Evolutionary conservation across 306 rosid genomes (phyloP).

Genomic region (Cucumis melo): DNA sequence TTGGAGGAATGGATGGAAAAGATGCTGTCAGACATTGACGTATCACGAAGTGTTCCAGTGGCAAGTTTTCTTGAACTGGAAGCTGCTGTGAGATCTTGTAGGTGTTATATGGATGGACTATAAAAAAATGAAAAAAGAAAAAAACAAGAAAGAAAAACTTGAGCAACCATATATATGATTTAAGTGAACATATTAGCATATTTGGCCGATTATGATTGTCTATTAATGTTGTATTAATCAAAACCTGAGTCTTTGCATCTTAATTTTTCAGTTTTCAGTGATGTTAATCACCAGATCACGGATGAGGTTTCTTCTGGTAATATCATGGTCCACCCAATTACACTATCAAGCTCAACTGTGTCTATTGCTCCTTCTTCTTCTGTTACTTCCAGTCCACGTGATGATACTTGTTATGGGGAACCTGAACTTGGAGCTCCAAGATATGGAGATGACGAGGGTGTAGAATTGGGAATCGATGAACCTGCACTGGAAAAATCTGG

Average conservation of each 20-base stretch:
- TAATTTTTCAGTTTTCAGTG: slow-evolving; percentile 50
- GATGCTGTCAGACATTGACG: slow-evolving; percentile 62
- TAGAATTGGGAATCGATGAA: slow-evolving; percentile 27
- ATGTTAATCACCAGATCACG: slow-evolving; percentile 25
- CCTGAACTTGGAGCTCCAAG: slow-evolving; percentile 50
- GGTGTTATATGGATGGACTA: slow-evolving; percentile 19
- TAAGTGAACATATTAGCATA: background rate
- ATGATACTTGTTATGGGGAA: slow-evolving; percentile 37
- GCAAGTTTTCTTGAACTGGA: slow-evolving; percentile 92
- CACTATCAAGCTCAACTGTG: slow-evolving; percentile 29
- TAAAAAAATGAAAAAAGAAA: background rate
- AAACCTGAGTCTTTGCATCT: slow-evolving; percentile 7
- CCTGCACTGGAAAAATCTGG: slow-evolving; percentile 30
- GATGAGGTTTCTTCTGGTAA: slow-evolving; percentile 30
- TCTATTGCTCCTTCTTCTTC: slow-evolving; percentile 32
- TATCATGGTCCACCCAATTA: slow-evolving; percentile 23
- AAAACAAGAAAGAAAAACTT: background rate
- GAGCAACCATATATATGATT: background rate
- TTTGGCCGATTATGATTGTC: background rate
- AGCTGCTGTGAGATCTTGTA: slow-evolving; percentile 90
- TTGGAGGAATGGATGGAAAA: slow-evolving; percentile 81
- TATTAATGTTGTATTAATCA: slow-evolving; percentile 4
- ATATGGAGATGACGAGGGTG: slow-evolving; percentile 19
- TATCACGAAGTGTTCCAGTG: slow-evolving; percentile 72
- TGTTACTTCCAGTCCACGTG: slow-evolving; percentile 36